Conservation (phyloP, 139 green algal genomes). For the Chlorella sp. region DNA sequence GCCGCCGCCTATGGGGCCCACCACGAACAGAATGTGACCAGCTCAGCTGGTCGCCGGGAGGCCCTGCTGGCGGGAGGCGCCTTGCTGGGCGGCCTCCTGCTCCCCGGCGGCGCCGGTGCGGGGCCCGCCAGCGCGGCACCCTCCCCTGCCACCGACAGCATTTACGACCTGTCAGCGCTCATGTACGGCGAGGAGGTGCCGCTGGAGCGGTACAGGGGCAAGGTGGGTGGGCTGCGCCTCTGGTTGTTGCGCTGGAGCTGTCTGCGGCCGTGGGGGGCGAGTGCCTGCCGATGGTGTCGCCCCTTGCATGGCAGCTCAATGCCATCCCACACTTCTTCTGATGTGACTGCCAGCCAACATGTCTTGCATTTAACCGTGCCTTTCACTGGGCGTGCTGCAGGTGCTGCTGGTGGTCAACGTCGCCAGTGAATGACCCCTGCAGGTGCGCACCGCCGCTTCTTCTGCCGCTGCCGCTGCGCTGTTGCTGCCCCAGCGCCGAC, state of each 20-base stretch:
- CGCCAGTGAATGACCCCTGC: conserved; percentile 76
- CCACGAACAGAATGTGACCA: background rate
- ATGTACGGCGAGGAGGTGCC: conserved; percentile 59
- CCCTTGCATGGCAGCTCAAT: background rate
- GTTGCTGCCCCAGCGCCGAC: too few species aligned
- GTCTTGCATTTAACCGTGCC: background rate
- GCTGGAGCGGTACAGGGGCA: conserved; percentile 47
- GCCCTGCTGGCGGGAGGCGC: background rate
- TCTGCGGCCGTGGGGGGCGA: too few species aligned
- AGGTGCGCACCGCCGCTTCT: background rate
- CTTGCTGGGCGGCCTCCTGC: conserved; percentile 1
- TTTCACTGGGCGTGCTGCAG: conserved; percentile 20
- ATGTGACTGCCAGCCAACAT: background rate
- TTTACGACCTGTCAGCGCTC: conserved; percentile 62
- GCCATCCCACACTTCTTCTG: too few species aligned
- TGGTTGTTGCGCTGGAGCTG: too few species aligned
- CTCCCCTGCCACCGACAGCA: conserved; percentile 19
- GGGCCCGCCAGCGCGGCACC: background rate
- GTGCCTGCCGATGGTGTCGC: too few species aligned
- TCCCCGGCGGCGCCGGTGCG: background rate
- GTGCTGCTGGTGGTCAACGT: conserved; percentile 82
- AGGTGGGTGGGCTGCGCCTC: conserved; percentile 14
- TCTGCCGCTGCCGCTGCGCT: too few species aligned
- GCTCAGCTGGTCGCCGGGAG: background rate
- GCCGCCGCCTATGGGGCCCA: background rate